Conservation (phyloP, 352 stramenopile species). For the Globisporangium emineosum region DNA sequence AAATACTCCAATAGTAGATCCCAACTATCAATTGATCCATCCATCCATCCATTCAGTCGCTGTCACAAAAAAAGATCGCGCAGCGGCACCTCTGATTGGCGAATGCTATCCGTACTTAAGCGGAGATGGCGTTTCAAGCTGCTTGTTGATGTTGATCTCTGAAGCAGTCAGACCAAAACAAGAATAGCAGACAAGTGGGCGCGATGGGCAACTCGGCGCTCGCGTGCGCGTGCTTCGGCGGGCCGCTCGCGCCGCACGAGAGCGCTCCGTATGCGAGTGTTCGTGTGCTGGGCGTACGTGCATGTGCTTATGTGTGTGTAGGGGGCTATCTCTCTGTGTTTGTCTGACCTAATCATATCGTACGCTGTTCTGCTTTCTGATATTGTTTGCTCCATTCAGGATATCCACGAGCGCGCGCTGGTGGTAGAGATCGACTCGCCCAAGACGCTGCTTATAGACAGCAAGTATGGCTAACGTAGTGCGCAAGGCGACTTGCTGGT, state of each 20-base stretch:
- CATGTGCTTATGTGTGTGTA: not conserved
- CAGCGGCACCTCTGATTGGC: slow-evolving; percentile 7
- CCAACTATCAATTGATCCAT: not conserved
- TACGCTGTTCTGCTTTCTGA: not conserved
- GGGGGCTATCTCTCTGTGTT: not conserved
- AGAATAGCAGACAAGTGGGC: not conserved
- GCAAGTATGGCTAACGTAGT: not conserved
- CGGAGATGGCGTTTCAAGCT: slow-evolving; percentile 1
- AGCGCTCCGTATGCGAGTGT: not conserved
- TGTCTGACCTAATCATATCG: not conserved
- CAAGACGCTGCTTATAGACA: slow-evolving; percentile 1
- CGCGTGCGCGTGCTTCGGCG: slow-evolving; percentile 19
- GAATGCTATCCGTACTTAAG: slow-evolving; percentile 3
- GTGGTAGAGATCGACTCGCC: slow-evolving; percentile 15
- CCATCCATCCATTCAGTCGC: slow-evolving; percentile 6
- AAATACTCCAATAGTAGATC: not conserved
- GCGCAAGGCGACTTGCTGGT: too few species aligned
- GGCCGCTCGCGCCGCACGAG: not conserved
- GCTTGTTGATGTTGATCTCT: slow-evolving; percentile 4
- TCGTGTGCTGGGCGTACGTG: not conserved
- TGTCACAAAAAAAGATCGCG: slow-evolving; percentile 13
- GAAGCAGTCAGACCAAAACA: not conserved
- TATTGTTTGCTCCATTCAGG: not conserved
- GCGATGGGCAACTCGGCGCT: slow-evolving; percentile 26
- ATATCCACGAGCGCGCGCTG: slow-evolving; percentile 6